Base-by-base conservation (phyloP, 23 red algal genomes). In the Cyanidiococcus yangmingshanensis region DNA sequence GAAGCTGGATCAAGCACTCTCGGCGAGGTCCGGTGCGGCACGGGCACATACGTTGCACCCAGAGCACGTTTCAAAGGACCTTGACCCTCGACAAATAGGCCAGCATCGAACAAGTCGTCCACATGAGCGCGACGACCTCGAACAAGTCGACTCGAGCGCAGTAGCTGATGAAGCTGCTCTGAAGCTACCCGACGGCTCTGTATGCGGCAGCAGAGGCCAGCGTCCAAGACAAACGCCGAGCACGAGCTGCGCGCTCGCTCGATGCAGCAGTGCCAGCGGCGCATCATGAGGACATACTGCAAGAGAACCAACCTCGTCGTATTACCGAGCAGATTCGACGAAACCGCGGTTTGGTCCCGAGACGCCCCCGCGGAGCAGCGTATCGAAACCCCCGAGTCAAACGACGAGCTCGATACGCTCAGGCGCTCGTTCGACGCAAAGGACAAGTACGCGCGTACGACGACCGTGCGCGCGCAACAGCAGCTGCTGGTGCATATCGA, bases 211-310 rank as follows among this genome's bases (percentile, higher is more conserved):
- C 45, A 54, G 45, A 7, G 45, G 45, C 7, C 21, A 54, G 12
- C 12, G 21, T 54, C 12, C 45, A 54, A 21, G 12, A 21, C 45
- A 54, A 54, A 21, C 45, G 45, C 21, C 45, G 21, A 21, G 21
- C 7, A 21, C 45, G 45, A 15, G 21, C 45, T 21, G 12, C 7
- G 45, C 12, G 45, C 21, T 15, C 12, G 12, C 12, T 21, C 45
- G 45, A 54, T 15, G 45, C 45, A 54, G 12, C 21, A 21, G 45
- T 54, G 12, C n/a, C n/a, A n/a, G 45, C 45, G 7, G 7, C 45
- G 21, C 45, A 7, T 58, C 15, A 86, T 51, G 79, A 90, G 79
- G 40, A 82, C 82, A 45, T 90, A 82, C 38, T 79, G 83, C 36
- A 85, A 59, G 58, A 83, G 59, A 37, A 76, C 57, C 16, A 78